Base-by-base conservation (phyloP, 1,284 basidiomycete species). In the Ustilago bromivora region DNA sequence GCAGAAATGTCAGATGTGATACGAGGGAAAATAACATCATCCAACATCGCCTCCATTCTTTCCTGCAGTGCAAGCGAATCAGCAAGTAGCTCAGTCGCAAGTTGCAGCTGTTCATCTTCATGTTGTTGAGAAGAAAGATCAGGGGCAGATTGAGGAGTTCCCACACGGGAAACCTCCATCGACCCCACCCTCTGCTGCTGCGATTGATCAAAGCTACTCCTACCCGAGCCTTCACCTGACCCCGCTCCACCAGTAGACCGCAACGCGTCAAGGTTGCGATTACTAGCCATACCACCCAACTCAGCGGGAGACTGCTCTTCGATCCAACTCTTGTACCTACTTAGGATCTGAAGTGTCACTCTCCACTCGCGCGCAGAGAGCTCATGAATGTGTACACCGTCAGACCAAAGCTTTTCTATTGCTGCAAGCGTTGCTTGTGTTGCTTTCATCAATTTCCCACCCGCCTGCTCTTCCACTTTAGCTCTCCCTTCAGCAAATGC, bases 291-390 rank as follows among this genome's bases (percentile, higher is more conserved):
- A n/a, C 40, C 17, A n/a, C 11, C 28, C 13, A 3, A 28, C 11
- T 76, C 74, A 23, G 46, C 38, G 2, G 76, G 71, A 2, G 61
- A 31, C 31, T 61, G 51, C 23, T 69, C 65, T 32, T 72, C 71
- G 3, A 85, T 52, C 82, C 82, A 85, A 10, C 65, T 79, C 52
- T 79, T 76, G 72, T 79, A 85, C 19, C 84, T 65, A 38, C 81
- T 82, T 4, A 84, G 32, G 1, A 85, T 43, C 62, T 85, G 84
- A 34, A 85, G 63, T 31, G 80, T 84, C 28, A 85, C 69, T 32
- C 78, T 69, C 84, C 83, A 85, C 60, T 85, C 71, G 19, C 84
- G 55, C 13, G 80, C 75, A 17, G 65, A 61, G 9, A 85, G 65
- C 56, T 77, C 73, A 31, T 75, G 65, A 8, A 85, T 56, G 35